Evolutionary conservation across 805 yeast genomes (phyloP), one percentile per base, ranked within the genome.

Genomic region (Sungouiozyma ichnusensis): DNA sequence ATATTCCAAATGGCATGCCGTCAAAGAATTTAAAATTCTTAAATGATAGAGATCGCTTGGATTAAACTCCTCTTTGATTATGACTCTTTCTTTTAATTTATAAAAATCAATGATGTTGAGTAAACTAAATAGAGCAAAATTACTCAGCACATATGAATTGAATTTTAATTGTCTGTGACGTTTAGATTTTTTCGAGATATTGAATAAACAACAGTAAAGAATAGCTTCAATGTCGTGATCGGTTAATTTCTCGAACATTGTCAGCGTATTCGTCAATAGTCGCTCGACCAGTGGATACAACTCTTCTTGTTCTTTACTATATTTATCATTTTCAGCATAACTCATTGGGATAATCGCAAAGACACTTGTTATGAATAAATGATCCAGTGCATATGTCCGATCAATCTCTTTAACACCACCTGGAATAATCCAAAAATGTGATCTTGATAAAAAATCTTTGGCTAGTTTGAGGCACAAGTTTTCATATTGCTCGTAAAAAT

Each of bases 221-320:
- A 77, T 67, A 0, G 79, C 81, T 51, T 77, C 83, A 31, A 76
- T 68, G 49, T 77, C 82, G 54, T 74, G 78, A 48, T 74, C 79
- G 3, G 72, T 72, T 24, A 76, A 54, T n/a, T 74, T 73, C 35
- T 68, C 72, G 3, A 76, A 69, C 51, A 71, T 67, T 1, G 66
- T 62, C 19, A 71, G 51, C 0, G 77, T 72, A 40, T 68, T 66
- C 1, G 77, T 72, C 8, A 74, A 49, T n/a, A 76, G 56, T 31
- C 69, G 63, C 36, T 72, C 70, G 0, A 77, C 74, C n/a, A 74
- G 53, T 42, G 67, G 62, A 46, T 73, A 72, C 29, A 77, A 48
- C 16, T 59, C 54, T 37, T 65, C 68, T 48, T 75, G 80, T 39
- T 73, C 71, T 16, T 68, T 63, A 2, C 67, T 68, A 48, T 71